Evolutionary conservation across 306 rosid species (phyloP), one percentile per base, ranked within the genome.

Genomic region (Canavalia ensiformis): DNA sequence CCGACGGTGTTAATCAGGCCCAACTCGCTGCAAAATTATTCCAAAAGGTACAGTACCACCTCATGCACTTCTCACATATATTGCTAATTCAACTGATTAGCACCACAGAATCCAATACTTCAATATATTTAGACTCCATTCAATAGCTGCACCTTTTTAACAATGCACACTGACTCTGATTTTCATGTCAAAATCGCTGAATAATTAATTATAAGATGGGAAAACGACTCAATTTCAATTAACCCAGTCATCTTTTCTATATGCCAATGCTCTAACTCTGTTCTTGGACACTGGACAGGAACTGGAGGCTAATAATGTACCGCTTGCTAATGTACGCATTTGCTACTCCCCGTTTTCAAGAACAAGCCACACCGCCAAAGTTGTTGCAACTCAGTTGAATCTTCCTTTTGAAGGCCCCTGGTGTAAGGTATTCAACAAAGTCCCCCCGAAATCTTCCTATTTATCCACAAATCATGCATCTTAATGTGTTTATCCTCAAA

Each of bases 271-370:
- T 4, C 37, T 35, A 68, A 73, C 35, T 54, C 35, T 35, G 45
- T 65, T n/a, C 30, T 41, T 12, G 7, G 8, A 35, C 10, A 0
- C 51, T 54, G 29, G 80, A 46, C 89, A 95, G 99, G 92, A 81
- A 50, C 85, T 91, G 70, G 90, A 88, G 82, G 87, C 83, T 60
- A 84, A 86, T 54, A 72, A 68, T 56, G 67, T 90, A 72, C 76
- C 87, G n/a, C 74, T 88, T 64, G 86, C 90, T 42, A 82, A 80
- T 80, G 89, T 95, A 54, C 90, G 92, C 78, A 90, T 95, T 83
- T 90, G 91, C 82, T 90, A 90, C 82, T 93, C 97, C 7, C 97
- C 97, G 5, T 93, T 95, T 89, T 89, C 98, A 46, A 93, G 98
- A 89, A 93, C 99, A 30, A 76, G 1, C 29, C 94, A 90, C 69